Base-by-base conservation (phyloP, 2,329 filamentous ascomycete genomes). In the Penicillium brasilianum region DNA sequence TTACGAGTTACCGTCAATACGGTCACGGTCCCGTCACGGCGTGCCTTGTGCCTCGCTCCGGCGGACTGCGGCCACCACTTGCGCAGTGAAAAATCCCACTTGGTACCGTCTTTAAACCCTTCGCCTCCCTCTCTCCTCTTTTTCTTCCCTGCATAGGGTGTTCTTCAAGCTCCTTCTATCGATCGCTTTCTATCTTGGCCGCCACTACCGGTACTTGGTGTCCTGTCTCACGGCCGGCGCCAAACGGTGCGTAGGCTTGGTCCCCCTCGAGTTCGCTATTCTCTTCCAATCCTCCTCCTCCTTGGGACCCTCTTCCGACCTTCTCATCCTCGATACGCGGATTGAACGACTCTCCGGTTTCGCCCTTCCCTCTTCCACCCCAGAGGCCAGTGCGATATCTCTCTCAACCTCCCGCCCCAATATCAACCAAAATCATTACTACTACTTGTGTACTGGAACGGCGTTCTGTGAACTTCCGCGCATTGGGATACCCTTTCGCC, bases 171-270 rank as follows among this genome's bases (percentile, higher is more conserved):
- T 71, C 71, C 66, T 64, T 65, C 69, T 61, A 72, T 74, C 71
- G 73, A 74, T 71, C 71, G 72, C 67, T 70, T 73, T 71, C 58
- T 71, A 66, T 72, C 71, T 75, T 78, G 76, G 76, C 75, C 76
- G 76, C 76, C 76, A 78, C 76, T 77, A 76, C 76, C 76, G 76
- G 75, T 77, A 71, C 72, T 77, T 77, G 76, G 76, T 78, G 76
- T 78, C 76, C 76, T 78, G 76, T 78, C 75, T 78, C 71, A 76
- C 75, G 76, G 74, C 76, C 76, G 75, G 76, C 76, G 76, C 76
- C 76, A 78, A 76, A 78, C 75, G 76, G 76, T 78, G 76, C 76
- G 73, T 78, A 78, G 76, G 76, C 76, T 77, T 75, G 74, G 74
- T 76, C 75, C 75, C 74, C 72, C 72, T 70, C 50, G 59, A 61